Base-by-base conservation (phyloP, 768 basidiomycete species). In the Asterophora parasitica region DNA sequence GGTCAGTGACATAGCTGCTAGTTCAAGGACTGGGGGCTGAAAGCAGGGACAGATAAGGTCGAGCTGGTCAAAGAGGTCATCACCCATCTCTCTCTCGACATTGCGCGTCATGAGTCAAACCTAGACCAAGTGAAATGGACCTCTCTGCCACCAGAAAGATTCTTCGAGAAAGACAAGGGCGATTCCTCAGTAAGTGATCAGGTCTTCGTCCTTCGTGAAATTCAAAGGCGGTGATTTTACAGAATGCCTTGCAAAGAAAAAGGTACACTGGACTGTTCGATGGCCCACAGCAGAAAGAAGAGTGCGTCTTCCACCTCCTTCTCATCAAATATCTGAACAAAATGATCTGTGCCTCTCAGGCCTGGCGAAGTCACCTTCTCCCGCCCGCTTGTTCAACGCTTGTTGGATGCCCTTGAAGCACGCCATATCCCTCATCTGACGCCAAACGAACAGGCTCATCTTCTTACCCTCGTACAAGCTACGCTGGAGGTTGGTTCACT, bases 1-100 rank as follows among this genome's bases (percentile, higher is more conserved):
- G 86, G 94, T 94, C 30, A 40, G 32, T 44, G 11, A 10, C 39
- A 16, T 12, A 32, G 34, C n/a, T 10, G 28, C 33, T 31, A 20
- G 35, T 32, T 30, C 35, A 30, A 50, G 7, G 7, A 23, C 1
- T 15, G 30, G 17, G 30, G 20, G 7, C 46, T 12, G 44, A 41
- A 54, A 28, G 35, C 6, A 31, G 17, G 30, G 20, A 6, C 60
- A 94, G 92, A 83, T 32, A 95, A 95, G 64, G 63, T 89, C 32
- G 87, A 88, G 48, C 63, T 92, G 6, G 93, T 95, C 36, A 92
- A 94, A 57, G 78, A 79, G 28, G 82, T 92, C 52, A 81, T 95
- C 34, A 64, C 82, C 15, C 81, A 81, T 43, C 76, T 98, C 9
- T 76, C 77, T 7, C 69, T 68, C 33, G 66, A 69, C 48, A 46